phyloP scores from a whole-genome alignment of 257 asterid genomes.

The Solanum stenotomum region DNA sequence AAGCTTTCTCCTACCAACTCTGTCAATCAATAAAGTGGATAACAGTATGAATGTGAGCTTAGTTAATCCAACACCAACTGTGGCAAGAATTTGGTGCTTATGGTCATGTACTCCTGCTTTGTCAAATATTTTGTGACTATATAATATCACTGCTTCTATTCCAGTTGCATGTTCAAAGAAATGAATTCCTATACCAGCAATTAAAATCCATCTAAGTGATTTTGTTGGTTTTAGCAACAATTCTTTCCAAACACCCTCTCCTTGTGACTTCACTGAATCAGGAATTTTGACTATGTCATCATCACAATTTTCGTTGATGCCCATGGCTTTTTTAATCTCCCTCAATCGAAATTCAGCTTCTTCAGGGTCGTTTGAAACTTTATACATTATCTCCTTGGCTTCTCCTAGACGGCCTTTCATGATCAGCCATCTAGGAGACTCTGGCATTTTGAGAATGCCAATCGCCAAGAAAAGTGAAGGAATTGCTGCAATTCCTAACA shows the following conservation, averaged over 20 bases:
- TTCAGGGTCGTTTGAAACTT: conserved; percentile 27
- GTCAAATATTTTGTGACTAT: conserved; percentile 50
- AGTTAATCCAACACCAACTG: conserved; percentile 52
- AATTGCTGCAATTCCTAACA: conserved; percentile 65
- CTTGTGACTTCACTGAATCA: neutral
- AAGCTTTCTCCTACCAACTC: conserved; percentile 47
- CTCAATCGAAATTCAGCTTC: conserved; percentile 45
- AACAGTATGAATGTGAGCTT: conserved; percentile 39
- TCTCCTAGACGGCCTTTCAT: conserved; percentile 45
- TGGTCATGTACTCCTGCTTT: conserved; percentile 44
- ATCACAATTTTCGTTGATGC: conserved; percentile 31
- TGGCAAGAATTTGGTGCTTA: conserved; percentile 35
- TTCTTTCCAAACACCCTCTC: conserved; percentile 36
- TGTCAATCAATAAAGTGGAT: conserved; percentile 48
- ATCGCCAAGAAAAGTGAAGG: conserved; percentile 50
- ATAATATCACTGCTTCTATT: conserved; percentile 50
- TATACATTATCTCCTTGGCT: conserved; percentile 37
- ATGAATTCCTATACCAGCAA: conserved; percentile 57
- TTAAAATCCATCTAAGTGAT: conserved; percentile 41
- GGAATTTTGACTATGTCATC: conserved; percentile 30
- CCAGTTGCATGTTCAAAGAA: conserved; percentile 75
- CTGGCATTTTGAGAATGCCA: conserved; percentile 58
- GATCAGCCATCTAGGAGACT: conserved; percentile 75
- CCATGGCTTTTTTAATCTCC: conserved; percentile 40
- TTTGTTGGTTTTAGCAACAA: conserved; percentile 33